These are phyloP conservation scores for Elongisporangium undulatum DNA, from an alignment of 352 stramenopile species.

Conservation along the genomic window DNA sequence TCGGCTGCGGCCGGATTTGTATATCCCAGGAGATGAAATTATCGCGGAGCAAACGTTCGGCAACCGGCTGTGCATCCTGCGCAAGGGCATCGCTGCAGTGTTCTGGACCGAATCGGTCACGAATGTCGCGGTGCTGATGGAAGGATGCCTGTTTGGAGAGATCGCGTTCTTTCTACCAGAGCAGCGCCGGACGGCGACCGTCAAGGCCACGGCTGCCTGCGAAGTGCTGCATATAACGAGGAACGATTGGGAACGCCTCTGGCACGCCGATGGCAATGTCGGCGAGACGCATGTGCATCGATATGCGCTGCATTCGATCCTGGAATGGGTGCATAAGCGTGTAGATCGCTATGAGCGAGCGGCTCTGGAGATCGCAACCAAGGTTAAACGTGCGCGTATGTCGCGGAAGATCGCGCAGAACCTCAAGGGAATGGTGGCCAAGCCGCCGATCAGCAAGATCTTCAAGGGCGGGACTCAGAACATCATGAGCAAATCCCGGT, in stretches of 20 bases:
- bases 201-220: constrained; percentile 53
- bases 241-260: constrained; percentile 58
- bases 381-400: constrained; percentile 28
- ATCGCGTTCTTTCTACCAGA: constrained; percentile 58
- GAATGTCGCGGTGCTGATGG: constrained; percentile 51
- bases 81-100: constrained; percentile 41
- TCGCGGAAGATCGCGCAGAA: constrained; percentile 23
- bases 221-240: constrained; percentile 64
- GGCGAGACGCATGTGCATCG: constrained; percentile 45
- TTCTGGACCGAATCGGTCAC: constrained; percentile 51
- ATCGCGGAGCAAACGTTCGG: constrained; percentile 53
- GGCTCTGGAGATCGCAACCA: constrained; percentile 31
- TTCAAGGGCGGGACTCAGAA: background rate
- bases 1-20: constrained; percentile 54
- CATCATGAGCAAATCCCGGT: constrained; percentile 3
- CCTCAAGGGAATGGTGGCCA: constrained; percentile 20
- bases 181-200: constrained; percentile 54
- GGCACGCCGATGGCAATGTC: constrained; percentile 22
- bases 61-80: constrained; percentile 50
- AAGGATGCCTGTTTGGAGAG: constrained; percentile 65
- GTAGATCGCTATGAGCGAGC: constrained; percentile 34
- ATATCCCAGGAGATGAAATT: constrained; percentile 66
- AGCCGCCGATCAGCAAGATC: background rate
- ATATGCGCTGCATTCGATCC: constrained; percentile 48
- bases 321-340: constrained; percentile 49